A percentile compares a stretch with the other conserved stretches of the same genome.
Conservation (phyloP, 352 stramenopile genomes). For the Peronosclerospora sorghi region DNA sequence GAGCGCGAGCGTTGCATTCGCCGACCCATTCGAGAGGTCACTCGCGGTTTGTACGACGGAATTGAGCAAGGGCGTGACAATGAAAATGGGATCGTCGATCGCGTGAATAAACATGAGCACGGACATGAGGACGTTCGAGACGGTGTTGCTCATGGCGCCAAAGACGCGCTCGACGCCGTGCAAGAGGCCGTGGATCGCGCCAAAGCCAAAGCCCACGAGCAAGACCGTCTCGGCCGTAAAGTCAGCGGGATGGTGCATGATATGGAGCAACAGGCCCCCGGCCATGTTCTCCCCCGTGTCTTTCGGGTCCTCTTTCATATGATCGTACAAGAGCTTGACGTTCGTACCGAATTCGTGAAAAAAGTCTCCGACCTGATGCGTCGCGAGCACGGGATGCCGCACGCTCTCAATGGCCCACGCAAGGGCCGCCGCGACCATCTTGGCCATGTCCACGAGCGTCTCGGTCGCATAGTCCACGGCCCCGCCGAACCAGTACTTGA, state of each 20-base stretch:
- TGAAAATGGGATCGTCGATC: slow-evolving; percentile 19
- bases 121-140: slow-evolving; percentile 9
- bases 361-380: slow-evolving; percentile 2
- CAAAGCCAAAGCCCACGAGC: slow-evolving; percentile 8
- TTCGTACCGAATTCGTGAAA: slow-evolving; percentile 13
- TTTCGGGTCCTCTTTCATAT: slow-evolving; percentile 16
- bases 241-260: slow-evolving; percentile 14
- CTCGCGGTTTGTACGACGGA: slow-evolving; percentile 11
- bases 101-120: slow-evolving; percentile 20
- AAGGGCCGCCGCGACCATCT: slow-evolving; percentile 4
- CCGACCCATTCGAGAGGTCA: background rate
- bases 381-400: slow-evolving; percentile 5
- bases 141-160: slow-evolving; percentile 12
- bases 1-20: background rate
- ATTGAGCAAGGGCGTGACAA: slow-evolving; percentile 16
- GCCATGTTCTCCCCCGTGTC: slow-evolving; percentile 14
- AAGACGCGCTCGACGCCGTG: slow-evolving; percentile 9
- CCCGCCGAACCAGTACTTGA: slow-evolving; percentile 3
- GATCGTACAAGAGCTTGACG: slow-evolving; percentile 7
- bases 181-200: slow-evolving; percentile 14
- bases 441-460: slow-evolving; percentile 1
- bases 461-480: slow-evolving; percentile 5
- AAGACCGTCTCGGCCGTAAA: slow-evolving; percentile 18
- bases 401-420: slow-evolving; percentile 11
- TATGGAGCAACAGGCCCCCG: slow-evolving; percentile 16